Evolutionary conservation across 371 early-diverging fungal genomes (phyloP), one percentile per base, ranked within the genome.

Genomic region (Fennellomyces sp.): DNA sequence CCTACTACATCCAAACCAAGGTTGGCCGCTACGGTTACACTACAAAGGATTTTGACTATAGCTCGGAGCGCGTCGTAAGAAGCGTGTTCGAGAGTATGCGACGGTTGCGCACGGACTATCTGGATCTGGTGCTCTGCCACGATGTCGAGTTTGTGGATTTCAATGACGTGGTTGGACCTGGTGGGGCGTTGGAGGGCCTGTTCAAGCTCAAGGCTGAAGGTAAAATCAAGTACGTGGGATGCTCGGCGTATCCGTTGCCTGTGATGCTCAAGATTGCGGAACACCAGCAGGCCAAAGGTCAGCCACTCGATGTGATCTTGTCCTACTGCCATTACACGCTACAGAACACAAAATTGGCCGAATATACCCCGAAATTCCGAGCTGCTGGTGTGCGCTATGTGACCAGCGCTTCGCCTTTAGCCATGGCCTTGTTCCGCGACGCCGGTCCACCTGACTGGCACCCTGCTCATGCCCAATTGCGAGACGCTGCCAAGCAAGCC

Each of bases 141-240:
- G 93, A 91, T 64, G 89, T 91, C n/a, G 93, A 93, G 66, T 93
- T 93, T 85, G 90, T 90, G 3, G 68, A 72, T 2, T 73, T 83
- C 21, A 69, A 82, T 5, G 61, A 81, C 3, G 80, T 88, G 0
- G 78, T 77, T 15, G 81, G 76, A 13, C 75, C 83, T n/a, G 72
- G 79, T 28, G 72, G 75, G n/a, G 87, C 91, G 4, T 75, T 91
- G 25, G 78, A 81, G 17, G 82, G 81, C 35, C 67, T 93, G 26
- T 90, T 89, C 68, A 70, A 83, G 38, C 71, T 93, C 27, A 91
- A 93, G 71, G 58, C 64, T 5, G 73, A 86, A 64, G 90, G 90
- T 10, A 70, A 83, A 39, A 80, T 92, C 35, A 82, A 81, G 33
- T 79, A 83, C 45, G 91, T 92, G 12, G 93, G 93, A 5, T 85